phyloP scores from a whole-genome alignment of 2,329 filamentous ascomycete species.

The Aspergillus terreus region DNA sequence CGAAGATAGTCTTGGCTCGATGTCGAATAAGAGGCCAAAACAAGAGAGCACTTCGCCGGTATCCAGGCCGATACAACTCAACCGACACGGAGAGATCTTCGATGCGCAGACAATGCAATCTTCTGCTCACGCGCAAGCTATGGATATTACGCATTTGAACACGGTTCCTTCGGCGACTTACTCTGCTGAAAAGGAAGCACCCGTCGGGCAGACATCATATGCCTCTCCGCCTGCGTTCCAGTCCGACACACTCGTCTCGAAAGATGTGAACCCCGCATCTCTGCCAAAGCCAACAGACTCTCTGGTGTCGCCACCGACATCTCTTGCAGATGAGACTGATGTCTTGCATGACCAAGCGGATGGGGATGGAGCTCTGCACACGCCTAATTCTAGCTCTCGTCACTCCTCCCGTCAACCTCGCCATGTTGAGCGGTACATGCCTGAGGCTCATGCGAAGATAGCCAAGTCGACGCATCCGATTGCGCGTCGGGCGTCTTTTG shows the following conservation, averaged over 20 bases:
- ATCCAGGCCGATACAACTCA: constrained; percentile 19
- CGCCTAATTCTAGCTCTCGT: constrained; percentile 40
- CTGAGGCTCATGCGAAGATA: constrained; percentile 28
- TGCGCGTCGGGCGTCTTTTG: constrained; percentile 21
- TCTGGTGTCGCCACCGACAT: constrained; percentile 44
- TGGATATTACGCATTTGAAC: constrained; percentile 3
- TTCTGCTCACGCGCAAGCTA: constrained; percentile 3
- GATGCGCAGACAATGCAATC: constrained; percentile 14
- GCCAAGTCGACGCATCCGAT: constrained; percentile 22
- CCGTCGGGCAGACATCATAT: constrained; percentile 27
- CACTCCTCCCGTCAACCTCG: constrained; percentile 45
- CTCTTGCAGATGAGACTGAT: constrained; percentile 40
- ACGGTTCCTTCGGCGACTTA: constrained; percentile 11
- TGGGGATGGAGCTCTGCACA: constrained; percentile 30
- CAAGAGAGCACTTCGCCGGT: constrained; percentile 30
- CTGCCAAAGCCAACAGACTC: constrained; percentile 33
- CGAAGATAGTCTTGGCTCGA: constrained; percentile 33
- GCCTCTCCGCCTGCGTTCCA: constrained; percentile 37
- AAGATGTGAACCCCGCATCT: constrained; percentile 24
- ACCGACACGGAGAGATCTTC: constrained; percentile 14
- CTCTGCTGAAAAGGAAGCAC: constrained; percentile 16
- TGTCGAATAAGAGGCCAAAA: constrained; percentile 31
- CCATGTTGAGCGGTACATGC: constrained; percentile 37
- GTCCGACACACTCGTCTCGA: constrained; percentile 28
- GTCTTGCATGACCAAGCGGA: constrained; percentile 28